phyloP scores from a whole-genome alignment of 768 basidiomycete genomes.

The Pseudohyphozyma bogoriensis region DNA sequence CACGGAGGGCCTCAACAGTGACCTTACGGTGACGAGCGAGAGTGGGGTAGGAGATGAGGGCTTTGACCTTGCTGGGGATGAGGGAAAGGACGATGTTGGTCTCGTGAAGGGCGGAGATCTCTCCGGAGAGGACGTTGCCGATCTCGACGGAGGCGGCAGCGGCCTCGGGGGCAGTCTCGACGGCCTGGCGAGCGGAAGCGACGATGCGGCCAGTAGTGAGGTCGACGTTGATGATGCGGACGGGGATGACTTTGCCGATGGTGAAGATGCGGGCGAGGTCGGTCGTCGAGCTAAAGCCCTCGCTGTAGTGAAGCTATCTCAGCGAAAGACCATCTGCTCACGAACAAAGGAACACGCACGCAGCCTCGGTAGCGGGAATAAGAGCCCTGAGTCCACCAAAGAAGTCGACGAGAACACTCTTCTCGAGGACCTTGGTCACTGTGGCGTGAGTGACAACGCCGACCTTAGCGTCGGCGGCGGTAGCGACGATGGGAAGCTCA shows the following conservation, averaged over 20 bases:
- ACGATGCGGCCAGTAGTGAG: conserved; percentile 54
- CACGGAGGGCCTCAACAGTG: conserved; percentile 57
- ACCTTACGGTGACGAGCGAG: conserved; percentile 67
- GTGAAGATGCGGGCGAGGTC: conserved; percentile 51
- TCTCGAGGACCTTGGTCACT: conserved; percentile 71
- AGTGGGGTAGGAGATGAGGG: conserved; percentile 75
- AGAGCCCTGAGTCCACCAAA: conserved; percentile 79
- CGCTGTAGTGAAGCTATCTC: conserved; percentile 44
- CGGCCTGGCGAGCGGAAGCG: conserved; percentile 77
- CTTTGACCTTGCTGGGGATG: conserved; percentile 44
- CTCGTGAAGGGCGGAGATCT: conserved; percentile 70
- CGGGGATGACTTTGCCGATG: conserved; percentile 71
- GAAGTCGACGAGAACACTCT: conserved; percentile 73
- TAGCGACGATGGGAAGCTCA: conserved; percentile 56
- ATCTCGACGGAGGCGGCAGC: conserved; percentile 57
- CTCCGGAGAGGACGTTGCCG: conserved; percentile 41
- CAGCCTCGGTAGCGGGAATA: conserved; percentile 69
- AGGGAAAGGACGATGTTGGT: conserved; percentile 69
- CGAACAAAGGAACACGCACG: conserved; percentile 38
- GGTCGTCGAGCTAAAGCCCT: conserved; percentile 46
- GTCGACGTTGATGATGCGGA: conserved; percentile 62
- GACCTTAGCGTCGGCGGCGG: conserved; percentile 55
- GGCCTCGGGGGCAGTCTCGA: conserved; percentile 40
- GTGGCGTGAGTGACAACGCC: conserved; percentile 71
- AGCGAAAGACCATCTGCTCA: background rate